Base-by-base conservation (phyloP, 345 rosid genomes). In the Ricinus communis region DNA sequence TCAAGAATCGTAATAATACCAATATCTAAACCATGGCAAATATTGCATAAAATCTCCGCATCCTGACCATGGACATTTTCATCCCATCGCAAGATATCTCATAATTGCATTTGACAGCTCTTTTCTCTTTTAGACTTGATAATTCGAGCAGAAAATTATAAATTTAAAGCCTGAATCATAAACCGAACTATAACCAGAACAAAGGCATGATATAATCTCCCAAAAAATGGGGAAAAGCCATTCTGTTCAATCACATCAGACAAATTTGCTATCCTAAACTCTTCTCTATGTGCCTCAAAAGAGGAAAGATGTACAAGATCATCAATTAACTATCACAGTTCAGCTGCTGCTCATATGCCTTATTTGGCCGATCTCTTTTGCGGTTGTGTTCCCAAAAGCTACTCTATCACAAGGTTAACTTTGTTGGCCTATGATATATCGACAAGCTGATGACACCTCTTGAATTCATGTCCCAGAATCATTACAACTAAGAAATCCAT, bases 401-500 rank as follows among this genome's bases (percentile, higher is more conserved):
- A 46, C 16, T 19, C 47, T 41, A 14, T 6, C 45, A 65, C 4
- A 36, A 28, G 54, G 43, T 66, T 7, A 30, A 16, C 11, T 28
- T 58, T 22, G 47, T 62, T 18, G 38, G 41, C 69, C 50, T 30
- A 15, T 62, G 1, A 36, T 2, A 31, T 38, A 45, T 18, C 5
- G 33, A 10, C 6, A 38, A 30, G 25, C 8, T 28, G 5, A 9
- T 4, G 21, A 27, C 36, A 50, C 18, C 21, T 33, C 47, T 40
- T 28, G 12, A 65, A 31, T n/a, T 31, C 72, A 50, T 66, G 28
- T 33, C 15, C 9, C 6, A 19, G 45, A 62, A 28, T n/a, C 49
- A 38, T 0, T 8, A 72, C 67, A 71, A 66, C 81, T 84, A 82
- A 31, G 90, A 77, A 72, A 80, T 79, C 84, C 77, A 74, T 9